phyloP scores from a whole-genome alignment of 495 filamentous ascomycete species.

The Daldinia loculata region DNA sequence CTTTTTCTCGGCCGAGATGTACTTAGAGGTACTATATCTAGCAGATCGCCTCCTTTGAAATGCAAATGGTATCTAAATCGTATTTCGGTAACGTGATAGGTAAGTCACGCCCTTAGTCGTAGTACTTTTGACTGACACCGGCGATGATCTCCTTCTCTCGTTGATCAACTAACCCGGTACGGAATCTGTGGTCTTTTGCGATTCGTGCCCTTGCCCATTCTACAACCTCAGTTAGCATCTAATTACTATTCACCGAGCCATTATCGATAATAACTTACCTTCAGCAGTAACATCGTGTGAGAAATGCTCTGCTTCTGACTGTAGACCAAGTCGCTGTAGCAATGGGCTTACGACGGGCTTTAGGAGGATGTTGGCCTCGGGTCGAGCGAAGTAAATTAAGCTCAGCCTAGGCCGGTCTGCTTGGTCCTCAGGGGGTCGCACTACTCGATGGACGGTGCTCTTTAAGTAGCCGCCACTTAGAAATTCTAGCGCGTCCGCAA shows the following conservation, averaged over 20 bases:
- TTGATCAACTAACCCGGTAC: slow-evolving; percentile 40
- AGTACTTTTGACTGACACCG: slow-evolving; percentile 47
- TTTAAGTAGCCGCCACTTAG: slow-evolving; percentile 62
- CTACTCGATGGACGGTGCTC: slow-evolving; percentile 62
- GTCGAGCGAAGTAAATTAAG: slow-evolving; percentile 58
- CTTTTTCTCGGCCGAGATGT: too few relatives aligned
- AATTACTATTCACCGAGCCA: neutral
- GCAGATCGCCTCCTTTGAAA: too few relatives aligned
- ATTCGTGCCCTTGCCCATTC: slow-evolving; percentile 47
- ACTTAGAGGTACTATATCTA: too few relatives aligned
- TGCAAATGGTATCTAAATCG: neutral
- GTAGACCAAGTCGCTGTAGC: slow-evolving; percentile 57
- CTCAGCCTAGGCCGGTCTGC: slow-evolving; percentile 57
- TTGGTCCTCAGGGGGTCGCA: slow-evolving; percentile 58
- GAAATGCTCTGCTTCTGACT: slow-evolving; percentile 46
- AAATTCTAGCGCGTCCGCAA: slow-evolving; percentile 57
- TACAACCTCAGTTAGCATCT: slow-evolving; percentile 21
- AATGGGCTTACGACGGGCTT: slow-evolving; percentile 56
- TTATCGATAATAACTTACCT: slow-evolving; percentile 22
- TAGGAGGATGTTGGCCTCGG: slow-evolving; percentile 53
- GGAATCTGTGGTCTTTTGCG: slow-evolving; percentile 47
- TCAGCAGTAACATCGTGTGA: slow-evolving; percentile 45
- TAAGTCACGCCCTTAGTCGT: slow-evolving; percentile 30
- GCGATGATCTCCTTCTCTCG: slow-evolving; percentile 49
- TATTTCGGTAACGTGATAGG: too few relatives aligned